Percentiles rank a stretch among this genome's conserved stretches.
Evolutionary conservation across 768 basidiomycete genomes (phyloP).

Genomic region (Trametopsis cervina): DNA sequence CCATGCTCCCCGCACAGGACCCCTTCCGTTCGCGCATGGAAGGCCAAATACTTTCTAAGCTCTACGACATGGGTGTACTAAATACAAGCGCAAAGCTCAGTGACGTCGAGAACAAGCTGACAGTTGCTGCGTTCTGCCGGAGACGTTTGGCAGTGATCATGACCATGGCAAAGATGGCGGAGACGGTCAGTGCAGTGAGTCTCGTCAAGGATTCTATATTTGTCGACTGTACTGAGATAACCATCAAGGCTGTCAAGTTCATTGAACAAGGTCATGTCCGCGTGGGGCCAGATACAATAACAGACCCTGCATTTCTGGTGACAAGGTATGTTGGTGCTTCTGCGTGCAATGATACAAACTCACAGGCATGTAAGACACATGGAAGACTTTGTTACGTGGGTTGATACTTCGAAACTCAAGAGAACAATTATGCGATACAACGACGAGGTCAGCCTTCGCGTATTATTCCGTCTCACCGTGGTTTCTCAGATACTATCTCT

Average conservation of each 20-base stretch:
- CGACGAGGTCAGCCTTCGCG: conserved; percentile 65
- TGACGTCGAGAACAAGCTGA: conserved; percentile 91
- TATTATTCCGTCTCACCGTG: not conserved
- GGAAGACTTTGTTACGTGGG: conserved; percentile 99
- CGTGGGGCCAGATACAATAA: conserved; percentile 92
- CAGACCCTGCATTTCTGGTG: conserved; percentile 93
- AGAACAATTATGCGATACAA: conserved; percentile 94
- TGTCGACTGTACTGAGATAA: conserved; percentile 5
- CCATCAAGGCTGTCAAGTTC: conserved; percentile 83
- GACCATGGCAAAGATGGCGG: conserved; percentile 90
- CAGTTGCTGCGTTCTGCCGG: conserved; percentile 91
- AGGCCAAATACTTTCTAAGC: conserved; percentile 80
- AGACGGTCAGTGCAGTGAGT: conserved; percentile 89
- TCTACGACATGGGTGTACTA: conserved; percentile 96
- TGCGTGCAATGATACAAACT: not conserved
- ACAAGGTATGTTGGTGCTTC: conserved; percentile 49
- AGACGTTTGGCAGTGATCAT: conserved; percentile 88
- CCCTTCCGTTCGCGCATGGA: conserved; percentile 84
- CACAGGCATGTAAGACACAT: conserved; percentile 54
- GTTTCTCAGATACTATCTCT: not conserved
- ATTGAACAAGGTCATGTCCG: conserved; percentile 98
- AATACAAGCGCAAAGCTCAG: conserved; percentile 82
- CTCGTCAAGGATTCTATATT: not conserved
- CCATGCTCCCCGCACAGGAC: conserved; percentile 83
- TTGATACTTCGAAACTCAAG: conserved; percentile 95